These are phyloP conservation scores for Aspergillus persii DNA, from an alignment of 2,329 filamentous ascomycete genomes.

Conservation along the genomic window DNA sequence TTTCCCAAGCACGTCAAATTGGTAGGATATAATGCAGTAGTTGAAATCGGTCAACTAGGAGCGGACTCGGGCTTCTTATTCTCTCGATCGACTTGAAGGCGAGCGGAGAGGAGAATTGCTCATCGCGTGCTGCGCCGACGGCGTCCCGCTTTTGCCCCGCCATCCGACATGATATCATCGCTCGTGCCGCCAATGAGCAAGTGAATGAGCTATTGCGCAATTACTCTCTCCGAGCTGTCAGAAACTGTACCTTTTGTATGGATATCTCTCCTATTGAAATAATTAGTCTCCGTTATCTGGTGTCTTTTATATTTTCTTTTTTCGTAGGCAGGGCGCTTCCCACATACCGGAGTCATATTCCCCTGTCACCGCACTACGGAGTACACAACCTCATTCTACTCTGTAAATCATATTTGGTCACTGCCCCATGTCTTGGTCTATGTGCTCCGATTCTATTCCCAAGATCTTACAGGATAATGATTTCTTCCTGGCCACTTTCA, in stretches of 20 bases:
- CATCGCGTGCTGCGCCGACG: not conserved
- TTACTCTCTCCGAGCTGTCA: not conserved
- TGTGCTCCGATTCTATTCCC: no score
- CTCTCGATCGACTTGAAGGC: not conserved
- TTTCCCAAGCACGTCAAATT: not conserved
- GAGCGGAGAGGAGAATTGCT: conserved; percentile 14
- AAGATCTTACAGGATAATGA: no score
- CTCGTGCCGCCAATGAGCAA: not conserved
- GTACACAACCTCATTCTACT: no score
- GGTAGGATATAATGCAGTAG: not conserved
- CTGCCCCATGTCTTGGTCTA: no score
- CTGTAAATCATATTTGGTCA: no score
- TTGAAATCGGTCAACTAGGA: not conserved
- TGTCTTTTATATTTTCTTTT: not conserved
- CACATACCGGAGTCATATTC: no score
- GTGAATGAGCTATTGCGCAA: conserved; percentile 7
- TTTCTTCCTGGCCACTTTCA: no score
- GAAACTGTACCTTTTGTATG: not conserved
- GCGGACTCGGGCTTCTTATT: not conserved
- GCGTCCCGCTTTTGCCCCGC: conserved; percentile 13
- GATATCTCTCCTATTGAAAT: not conserved
- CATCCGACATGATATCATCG: conserved; percentile 20
- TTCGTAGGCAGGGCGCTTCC: no score
- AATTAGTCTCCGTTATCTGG: not conserved
- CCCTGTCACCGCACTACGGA: no score